Evolutionary conservation across 2,329 filamentous ascomycete species (phyloP).

Genomic region (Cytospora mali): DNA sequence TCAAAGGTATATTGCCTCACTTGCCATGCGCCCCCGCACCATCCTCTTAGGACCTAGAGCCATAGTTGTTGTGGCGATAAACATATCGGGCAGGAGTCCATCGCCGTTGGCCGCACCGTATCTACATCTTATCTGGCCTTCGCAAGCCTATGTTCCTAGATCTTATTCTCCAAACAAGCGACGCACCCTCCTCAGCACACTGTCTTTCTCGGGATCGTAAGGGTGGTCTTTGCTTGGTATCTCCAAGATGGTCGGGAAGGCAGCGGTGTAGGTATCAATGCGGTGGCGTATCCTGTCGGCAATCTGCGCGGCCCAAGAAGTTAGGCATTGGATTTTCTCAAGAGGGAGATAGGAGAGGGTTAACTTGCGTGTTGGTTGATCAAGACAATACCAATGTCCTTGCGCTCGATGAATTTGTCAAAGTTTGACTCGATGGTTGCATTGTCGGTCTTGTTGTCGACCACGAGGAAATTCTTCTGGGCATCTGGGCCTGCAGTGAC

Average conservation of each 20-base stretch:
- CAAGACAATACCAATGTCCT: constrained; percentile 94
- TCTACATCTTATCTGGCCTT: background rate
- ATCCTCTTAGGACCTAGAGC: background rate
- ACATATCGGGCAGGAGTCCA: background rate
- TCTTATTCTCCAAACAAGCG: constrained; percentile 67
- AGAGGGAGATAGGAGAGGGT: background rate
- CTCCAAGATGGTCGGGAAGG: constrained; percentile 94
- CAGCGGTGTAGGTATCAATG: constrained; percentile 89
- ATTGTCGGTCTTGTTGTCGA: constrained; percentile 90
- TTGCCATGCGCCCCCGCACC: background rate
- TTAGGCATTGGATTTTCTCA: background rate
- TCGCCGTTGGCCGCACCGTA: background rate
- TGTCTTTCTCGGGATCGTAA: constrained; percentile 98
- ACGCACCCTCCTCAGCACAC: constrained; percentile 84
- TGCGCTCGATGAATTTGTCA: constrained; percentile 84
- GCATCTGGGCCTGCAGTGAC: constrained; percentile 85
- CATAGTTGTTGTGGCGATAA: background rate
- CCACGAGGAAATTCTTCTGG: constrained; percentile 97
- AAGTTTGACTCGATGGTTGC: constrained; percentile 88
- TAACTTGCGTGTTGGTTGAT: constrained; percentile 92
- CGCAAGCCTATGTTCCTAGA: background rate
- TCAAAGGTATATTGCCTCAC: background rate
- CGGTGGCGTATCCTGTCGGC: constrained; percentile 90
- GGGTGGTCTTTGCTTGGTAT: constrained; percentile 99
- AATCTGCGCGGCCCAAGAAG: constrained; percentile 58